Percentiles rank a stretch among this genome's conserved stretches.
These are phyloP conservation scores for Tuber melanosporum DNA, from an alignment of 495 filamentous ascomycete genomes.

Conservation along the genomic window DNA sequence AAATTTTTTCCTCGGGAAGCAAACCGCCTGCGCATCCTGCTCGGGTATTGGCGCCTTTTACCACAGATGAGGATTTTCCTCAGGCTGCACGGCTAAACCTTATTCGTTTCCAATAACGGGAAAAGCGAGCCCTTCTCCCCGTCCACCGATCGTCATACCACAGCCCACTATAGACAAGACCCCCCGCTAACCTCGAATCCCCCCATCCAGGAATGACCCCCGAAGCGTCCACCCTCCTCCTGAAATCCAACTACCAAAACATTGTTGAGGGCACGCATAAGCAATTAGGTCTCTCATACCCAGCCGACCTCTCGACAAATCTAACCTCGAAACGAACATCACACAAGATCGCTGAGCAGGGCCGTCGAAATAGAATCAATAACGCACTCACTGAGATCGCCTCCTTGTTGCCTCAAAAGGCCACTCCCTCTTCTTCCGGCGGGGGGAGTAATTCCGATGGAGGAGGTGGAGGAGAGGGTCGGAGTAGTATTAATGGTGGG, in stretches of 20 bases:
- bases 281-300: constrained; percentile 79
- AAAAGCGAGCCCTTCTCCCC: neutral
- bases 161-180: neutral
- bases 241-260: constrained; percentile 98
- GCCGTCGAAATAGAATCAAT: constrained; percentile 90
- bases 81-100: neutral
- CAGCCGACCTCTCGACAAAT: constrained; percentile 81
- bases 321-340: constrained; percentile 94
- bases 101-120: neutral
- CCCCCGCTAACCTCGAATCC: neutral
- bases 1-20: neutral
- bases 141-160: neutral
- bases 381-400: constrained; percentile 88
- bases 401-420: constrained; percentile 59
- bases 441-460: constrained; percentile 43
- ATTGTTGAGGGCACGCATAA: constrained; percentile 81
- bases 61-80: neutral
- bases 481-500: constrained; percentile 29
- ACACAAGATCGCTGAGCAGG: constrained; percentile 97
- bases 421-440: constrained; percentile 41
- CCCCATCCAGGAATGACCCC: constrained; percentile 47
- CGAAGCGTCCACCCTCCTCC: constrained; percentile 72
- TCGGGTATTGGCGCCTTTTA: neutral
- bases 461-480: constrained; percentile 31
- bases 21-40: neutral